Conservation (phyloP, 164 flowering plant genomes). For the Aristolochia fimbriata region DNA sequence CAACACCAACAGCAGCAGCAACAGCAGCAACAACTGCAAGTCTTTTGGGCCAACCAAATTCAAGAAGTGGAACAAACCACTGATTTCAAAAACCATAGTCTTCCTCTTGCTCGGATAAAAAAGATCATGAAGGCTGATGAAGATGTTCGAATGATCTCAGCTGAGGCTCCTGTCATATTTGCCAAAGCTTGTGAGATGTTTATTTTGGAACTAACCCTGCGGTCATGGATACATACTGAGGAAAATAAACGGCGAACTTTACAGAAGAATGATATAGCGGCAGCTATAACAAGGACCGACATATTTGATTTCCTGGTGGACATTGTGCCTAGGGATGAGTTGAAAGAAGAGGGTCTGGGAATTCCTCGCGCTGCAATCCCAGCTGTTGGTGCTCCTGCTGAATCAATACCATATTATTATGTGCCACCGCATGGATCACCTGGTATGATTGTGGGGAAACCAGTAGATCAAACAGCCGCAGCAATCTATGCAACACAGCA, state of each 20-base stretch:
- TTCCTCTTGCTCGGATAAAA: constrained; percentile 17
- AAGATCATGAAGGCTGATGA: constrained; percentile 20
- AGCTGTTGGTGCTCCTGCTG: constrained; percentile 10
- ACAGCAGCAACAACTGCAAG: constrained; percentile 14
- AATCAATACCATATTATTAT: constrained; percentile 8
- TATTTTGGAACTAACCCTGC: constrained; percentile 15
- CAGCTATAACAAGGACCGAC: constrained; percentile 16
- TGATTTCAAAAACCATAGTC: constrained; percentile 17
- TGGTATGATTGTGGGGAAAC: constrained; percentile 10
- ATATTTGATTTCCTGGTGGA: constrained; percentile 17
- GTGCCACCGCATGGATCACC: constrained; percentile 3
- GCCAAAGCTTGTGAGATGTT: constrained; percentile 19
- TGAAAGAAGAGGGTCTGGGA: constrained; percentile 17
- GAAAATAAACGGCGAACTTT: constrained; percentile 15
- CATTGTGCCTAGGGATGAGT: constrained; percentile 16
- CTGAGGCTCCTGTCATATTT: constrained; percentile 17
- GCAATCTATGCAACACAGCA: constrained; percentile 7
- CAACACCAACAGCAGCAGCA: constrained; percentile 17
- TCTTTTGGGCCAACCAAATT: constrained; percentile 14
- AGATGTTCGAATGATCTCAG: constrained; percentile 17
- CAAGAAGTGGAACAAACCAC: constrained; percentile 15
- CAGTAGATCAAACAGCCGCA: constrained; percentile 9
- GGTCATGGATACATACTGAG: constrained; percentile 17
- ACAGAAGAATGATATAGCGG: constrained; percentile 19
- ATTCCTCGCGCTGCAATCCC: constrained; percentile 7